A percentile compares a stretch with the other conserved stretches of the same genome.
Evolutionary conservation across 352 stramenopile genomes (phyloP).

Genomic region (Pythium chondricola): DNA sequence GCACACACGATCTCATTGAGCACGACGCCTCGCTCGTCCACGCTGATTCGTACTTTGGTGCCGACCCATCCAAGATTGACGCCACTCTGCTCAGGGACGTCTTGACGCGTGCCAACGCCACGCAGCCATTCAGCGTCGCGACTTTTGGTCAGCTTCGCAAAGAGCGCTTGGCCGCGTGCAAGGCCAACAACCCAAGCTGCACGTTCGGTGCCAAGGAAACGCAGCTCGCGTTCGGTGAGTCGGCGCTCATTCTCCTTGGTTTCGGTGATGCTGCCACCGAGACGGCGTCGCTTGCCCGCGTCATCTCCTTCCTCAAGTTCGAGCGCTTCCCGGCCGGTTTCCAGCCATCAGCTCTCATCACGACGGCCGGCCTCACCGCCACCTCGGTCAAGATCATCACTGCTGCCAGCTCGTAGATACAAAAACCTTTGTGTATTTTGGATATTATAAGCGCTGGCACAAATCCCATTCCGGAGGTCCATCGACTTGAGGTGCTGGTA

Average conservation of each 20-base stretch:
- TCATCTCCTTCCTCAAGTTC: constrained; percentile 3
- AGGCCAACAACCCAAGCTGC: not conserved
- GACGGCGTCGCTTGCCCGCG: not conserved
- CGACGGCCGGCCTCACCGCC: not conserved
- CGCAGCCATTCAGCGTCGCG: not conserved
- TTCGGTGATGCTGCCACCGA: constrained; percentile 5
- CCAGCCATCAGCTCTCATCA: not conserved
- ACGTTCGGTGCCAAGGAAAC: not conserved
- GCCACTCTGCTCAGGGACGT: constrained; percentile 21
- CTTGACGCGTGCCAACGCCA: constrained; percentile 12
- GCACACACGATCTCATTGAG: constrained; percentile 36
- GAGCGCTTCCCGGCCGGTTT: constrained; percentile 6
- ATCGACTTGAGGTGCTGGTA: no score
- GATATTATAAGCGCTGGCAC: no score
- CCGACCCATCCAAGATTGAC: constrained; percentile 24
- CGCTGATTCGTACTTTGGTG: constrained; percentile 26
- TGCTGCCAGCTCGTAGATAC: not conserved
- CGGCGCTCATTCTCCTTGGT: constrained; percentile 1
- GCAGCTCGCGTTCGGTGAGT: constrained; percentile 5
- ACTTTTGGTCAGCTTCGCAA: constrained; percentile 1
- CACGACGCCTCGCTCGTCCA: constrained; percentile 24
- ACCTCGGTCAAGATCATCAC: not conserved
- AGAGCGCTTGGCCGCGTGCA: not conserved
- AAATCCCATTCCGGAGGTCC: no score
- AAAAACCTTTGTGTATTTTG: no score